These are phyloP conservation scores for Geotrichum australiense DNA, from an alignment of 1,139 yeast species.

Conservation along the genomic window DNA sequence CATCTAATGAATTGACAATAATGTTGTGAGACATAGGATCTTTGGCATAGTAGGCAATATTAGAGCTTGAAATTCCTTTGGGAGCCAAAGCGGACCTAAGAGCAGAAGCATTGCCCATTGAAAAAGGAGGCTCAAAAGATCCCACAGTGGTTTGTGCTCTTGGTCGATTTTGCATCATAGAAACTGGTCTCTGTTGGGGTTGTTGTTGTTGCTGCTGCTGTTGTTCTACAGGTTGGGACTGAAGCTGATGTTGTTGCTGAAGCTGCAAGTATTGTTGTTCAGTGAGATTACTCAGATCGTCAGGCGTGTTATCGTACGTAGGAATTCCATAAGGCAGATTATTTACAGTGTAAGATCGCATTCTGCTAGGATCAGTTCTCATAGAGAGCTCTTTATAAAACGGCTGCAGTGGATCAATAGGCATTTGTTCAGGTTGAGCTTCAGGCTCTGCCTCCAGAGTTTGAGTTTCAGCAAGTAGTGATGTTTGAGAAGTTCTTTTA, in stretches of 20 bases:
- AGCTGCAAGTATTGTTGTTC: conserved; percentile 20
- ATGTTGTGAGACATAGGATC: conserved; percentile 17
- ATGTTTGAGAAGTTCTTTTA: conserved; percentile 19
- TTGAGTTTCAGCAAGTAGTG: conserved; percentile 18
- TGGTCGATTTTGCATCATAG: conserved; percentile 19
- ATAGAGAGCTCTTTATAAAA: conserved; percentile 30
- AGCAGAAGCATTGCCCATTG: conserved; percentile 14
- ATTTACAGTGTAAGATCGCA: conserved; percentile 37
- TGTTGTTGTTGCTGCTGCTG: conserved; percentile 1
- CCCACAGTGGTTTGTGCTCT: conserved; percentile 26
- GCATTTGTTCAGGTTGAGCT: conserved; percentile 8
- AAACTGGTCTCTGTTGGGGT: conserved; percentile 12
- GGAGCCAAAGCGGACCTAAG: conserved; percentile 5
- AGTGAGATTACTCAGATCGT: conserved; percentile 9
- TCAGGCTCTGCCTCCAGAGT: conserved; percentile 20
- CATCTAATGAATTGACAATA: conserved; percentile 43
- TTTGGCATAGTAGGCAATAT: conserved; percentile 7
- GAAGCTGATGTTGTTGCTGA: conserved; percentile 22
- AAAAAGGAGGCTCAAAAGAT: conserved; percentile 19
- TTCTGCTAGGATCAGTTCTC: conserved; percentile 34
- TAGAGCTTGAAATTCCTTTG: too few relatives aligned
- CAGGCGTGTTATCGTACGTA: conserved; percentile 19
- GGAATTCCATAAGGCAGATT: conserved; percentile 27
- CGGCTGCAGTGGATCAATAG: conserved; percentile 31
- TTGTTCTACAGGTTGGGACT: conserved; percentile 8